Evolutionary conservation across 371 early-diverging fungal species (phyloP).

Genomic region (Apophysomyces variabilis): DNA sequence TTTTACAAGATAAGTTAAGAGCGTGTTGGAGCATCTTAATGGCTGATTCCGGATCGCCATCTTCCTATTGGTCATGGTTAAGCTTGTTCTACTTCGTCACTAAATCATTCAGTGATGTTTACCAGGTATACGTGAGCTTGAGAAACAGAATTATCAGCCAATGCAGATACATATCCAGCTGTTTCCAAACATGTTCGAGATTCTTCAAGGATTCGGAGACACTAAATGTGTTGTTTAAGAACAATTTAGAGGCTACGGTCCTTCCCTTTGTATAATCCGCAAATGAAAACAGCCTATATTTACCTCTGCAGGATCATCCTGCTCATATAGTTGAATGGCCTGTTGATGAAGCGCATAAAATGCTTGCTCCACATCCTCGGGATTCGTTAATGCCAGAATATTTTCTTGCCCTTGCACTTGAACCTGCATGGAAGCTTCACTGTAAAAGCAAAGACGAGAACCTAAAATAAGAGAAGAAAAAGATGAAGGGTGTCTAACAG

Average conservation of each 20-base stretch:
- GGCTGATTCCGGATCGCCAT: conserved; percentile 17
- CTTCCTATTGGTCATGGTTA: conserved; percentile 17
- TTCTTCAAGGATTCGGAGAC: conserved; percentile 2
- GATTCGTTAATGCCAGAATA: neutral
- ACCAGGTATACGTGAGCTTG: conserved; percentile 5
- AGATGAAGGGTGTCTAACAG: neutral
- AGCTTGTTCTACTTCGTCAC: neutral
- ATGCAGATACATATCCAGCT: neutral
- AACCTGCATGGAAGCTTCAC: neutral
- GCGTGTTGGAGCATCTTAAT: conserved; percentile 25
- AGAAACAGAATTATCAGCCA: neutral
- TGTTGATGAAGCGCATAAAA: conserved; percentile 1
- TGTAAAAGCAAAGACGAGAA: neutral
- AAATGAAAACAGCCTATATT: neutral
- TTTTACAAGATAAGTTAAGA: conserved; percentile 8
- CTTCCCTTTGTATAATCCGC: too few species aligned
- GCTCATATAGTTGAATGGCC: neutral
- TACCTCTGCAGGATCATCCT: conserved; percentile 4
- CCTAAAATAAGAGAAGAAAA: neutral
- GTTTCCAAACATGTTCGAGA: neutral
- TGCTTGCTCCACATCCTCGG: neutral
- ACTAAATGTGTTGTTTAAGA: neutral
- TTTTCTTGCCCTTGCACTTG: neutral
- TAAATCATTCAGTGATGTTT: neutral
- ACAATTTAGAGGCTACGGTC: too few species aligned